Evolutionary conservation across 1,139 yeast species (phyloP).

Genomic region (Torulaspora pretoriensis): DNA sequence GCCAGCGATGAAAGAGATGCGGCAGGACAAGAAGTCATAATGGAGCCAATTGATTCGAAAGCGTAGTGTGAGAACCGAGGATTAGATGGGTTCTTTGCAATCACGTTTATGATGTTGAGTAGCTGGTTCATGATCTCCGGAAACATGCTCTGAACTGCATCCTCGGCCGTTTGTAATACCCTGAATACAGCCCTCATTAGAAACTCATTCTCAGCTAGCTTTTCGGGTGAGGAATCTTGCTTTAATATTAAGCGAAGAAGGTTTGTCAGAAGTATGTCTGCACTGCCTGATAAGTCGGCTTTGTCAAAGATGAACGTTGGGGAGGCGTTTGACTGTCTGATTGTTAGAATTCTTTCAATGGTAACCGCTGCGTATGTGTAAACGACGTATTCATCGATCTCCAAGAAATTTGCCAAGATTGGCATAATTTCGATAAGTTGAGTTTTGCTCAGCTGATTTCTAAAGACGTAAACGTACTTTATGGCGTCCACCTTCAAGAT

Average conservation of each 20-base stretch:
- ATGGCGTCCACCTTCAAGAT: constrained; percentile 89
- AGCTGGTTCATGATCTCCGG: constrained; percentile 56
- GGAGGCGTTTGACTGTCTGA: constrained; percentile 54
- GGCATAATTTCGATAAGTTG: constrained; percentile 80
- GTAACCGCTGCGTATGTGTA: constrained; percentile 93
- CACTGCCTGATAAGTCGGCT: constrained; percentile 58
- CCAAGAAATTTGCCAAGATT: constrained; percentile 65
- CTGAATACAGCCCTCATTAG: constrained; percentile 87
- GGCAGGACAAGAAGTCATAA: constrained; percentile 52
- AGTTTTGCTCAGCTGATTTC: constrained; percentile 86
- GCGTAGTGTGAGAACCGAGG: constrained; percentile 89
- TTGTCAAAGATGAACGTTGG: constrained; percentile 61
- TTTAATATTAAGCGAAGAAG: constrained; percentile 63
- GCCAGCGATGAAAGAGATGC: constrained; percentile 46
- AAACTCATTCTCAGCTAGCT: constrained; percentile 91
- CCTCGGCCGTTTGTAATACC: constrained; percentile 71
- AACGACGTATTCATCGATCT: constrained; percentile 66
- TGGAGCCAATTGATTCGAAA: constrained; percentile 80
- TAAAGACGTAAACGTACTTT: constrained; percentile 80
- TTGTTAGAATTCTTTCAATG: constrained; percentile 78
- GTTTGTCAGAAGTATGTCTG: constrained; percentile 53
- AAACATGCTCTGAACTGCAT: constrained; percentile 45
- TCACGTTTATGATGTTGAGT: constrained; percentile 61
- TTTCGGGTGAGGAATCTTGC: constrained; percentile 70
- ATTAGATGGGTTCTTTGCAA: constrained; percentile 87